Evolutionary conservation across 2,329 filamentous ascomycete genomes (phyloP).

Genomic region (Nigrograna mackinnonii): DNA sequence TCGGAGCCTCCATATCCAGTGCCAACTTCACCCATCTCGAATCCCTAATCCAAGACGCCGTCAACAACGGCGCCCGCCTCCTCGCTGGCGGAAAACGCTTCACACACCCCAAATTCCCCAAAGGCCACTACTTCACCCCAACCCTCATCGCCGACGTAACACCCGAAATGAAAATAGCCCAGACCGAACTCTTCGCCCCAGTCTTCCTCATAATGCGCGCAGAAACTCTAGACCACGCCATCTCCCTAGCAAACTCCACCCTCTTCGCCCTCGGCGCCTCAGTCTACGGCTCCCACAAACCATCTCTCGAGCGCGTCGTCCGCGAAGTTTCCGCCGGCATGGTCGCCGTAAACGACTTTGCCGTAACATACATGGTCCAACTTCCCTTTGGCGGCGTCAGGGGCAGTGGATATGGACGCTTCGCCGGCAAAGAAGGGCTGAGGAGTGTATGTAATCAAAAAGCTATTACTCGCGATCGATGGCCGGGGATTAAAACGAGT

Average conservation of each 20-base stretch:
- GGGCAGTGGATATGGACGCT: constrained; percentile 87
- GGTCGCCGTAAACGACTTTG: constrained; percentile 96
- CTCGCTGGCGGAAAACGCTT: constrained; percentile 77
- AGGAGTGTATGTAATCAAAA: constrained; percentile 86
- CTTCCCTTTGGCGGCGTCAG: constrained; percentile 91
- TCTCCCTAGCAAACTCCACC: constrained; percentile 81
- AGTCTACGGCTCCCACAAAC: constrained; percentile 73
- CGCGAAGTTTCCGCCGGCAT: constrained; percentile 77
- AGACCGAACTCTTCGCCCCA: constrained; percentile 90
- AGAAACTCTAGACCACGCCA: constrained; percentile 65
- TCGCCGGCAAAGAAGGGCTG: constrained; percentile 88
- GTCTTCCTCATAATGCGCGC: constrained; percentile 85
- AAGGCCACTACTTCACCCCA: constrained; percentile 89
- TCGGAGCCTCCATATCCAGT: constrained; percentile 88
- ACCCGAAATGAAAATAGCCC: constrained; percentile 80
- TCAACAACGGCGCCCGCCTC: constrained; percentile 76
- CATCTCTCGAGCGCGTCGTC: constrained; percentile 67
- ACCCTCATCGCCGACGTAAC: constrained; percentile 92
- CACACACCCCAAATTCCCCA: constrained; percentile 71
- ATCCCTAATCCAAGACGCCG: constrained; percentile 74
- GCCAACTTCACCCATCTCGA: constrained; percentile 77
- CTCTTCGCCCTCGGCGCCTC: constrained; percentile 85
- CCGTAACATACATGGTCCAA: constrained; percentile 88
- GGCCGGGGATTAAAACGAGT: constrained; percentile 64
- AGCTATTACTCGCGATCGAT: constrained; percentile 79